Evolutionary conservation across 2,329 filamentous ascomycete genomes (phyloP).

Genomic region (Chalara sp.): DNA sequence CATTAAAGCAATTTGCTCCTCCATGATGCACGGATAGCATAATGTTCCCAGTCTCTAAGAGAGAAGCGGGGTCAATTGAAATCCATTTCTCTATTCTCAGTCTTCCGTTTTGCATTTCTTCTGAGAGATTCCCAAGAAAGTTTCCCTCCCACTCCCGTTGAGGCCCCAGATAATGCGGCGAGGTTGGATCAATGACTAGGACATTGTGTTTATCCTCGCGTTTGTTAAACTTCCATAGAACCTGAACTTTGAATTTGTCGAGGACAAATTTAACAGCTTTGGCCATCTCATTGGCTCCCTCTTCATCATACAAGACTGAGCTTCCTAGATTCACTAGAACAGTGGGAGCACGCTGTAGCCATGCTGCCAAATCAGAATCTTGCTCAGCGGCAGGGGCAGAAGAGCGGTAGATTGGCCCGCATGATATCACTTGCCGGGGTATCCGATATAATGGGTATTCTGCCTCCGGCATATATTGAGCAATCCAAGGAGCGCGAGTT

Average conservation of each 20-base stretch:
- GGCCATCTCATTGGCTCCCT: slow-evolving; percentile 33
- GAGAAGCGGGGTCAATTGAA: slow-evolving; percentile 29
- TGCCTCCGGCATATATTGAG: slow-evolving; percentile 37
- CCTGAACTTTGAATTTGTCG: slow-evolving; percentile 21
- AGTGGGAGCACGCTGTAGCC: slow-evolving; percentile 36
- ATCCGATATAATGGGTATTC: slow-evolving; percentile 35
- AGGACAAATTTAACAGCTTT: slow-evolving; percentile 31
- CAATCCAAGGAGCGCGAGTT: slow-evolving; percentile 20
- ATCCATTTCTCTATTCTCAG: slow-evolving; percentile 36
- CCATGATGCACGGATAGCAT: slow-evolving; percentile 33
- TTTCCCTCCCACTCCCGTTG: background rate
- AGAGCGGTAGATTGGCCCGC: slow-evolving; percentile 39
- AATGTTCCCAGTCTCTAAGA: slow-evolving; percentile 31
- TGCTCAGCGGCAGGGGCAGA: slow-evolving; percentile 28
- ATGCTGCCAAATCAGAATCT: slow-evolving; percentile 35
- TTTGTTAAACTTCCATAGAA: slow-evolving; percentile 31
- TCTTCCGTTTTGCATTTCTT: slow-evolving; percentile 12
- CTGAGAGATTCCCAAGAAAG: background rate
- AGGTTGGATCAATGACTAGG: no score
- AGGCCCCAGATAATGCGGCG: background rate
- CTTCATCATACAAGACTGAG: slow-evolving; percentile 10
- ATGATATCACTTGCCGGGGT: slow-evolving; percentile 23
- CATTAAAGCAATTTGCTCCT: slow-evolving; percentile 35
- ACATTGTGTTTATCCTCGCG: background rate
- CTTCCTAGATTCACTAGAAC: slow-evolving; percentile 44